Percentiles rank a stretch among this genome's conserved stretches.
Evolutionary conservation across 2,329 filamentous ascomycete species (phyloP).

Genomic region (Pseudocercospora fijiensis): DNA sequence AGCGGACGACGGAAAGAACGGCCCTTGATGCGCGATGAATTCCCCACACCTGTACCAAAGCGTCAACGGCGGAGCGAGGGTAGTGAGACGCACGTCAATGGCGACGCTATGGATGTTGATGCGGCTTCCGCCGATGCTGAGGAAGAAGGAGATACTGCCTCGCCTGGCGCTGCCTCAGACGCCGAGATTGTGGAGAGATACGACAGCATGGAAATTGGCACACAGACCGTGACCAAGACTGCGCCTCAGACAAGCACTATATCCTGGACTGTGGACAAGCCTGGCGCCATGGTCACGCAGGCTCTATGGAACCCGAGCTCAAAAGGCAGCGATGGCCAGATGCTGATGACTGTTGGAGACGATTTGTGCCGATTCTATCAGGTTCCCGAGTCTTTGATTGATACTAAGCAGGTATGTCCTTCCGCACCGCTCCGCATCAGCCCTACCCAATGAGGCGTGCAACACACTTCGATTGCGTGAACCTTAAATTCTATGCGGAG

Average conservation of each 20-base stretch:
- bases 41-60: conserved; percentile 37
- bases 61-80: conserved; percentile 37
- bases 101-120: conserved; percentile 49
- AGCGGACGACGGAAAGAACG: conserved; percentile 21
- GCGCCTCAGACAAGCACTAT: conserved; percentile 38
- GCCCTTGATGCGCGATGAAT: conserved; percentile 31
- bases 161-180: conserved; percentile 31
- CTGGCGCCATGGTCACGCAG: conserved; percentile 32
- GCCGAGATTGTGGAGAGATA: conserved; percentile 33
- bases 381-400: conserved; percentile 29
- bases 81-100: conserved; percentile 41
- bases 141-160: conserved; percentile 31
- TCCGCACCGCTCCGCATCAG: background rate
- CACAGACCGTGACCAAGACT: conserved; percentile 38
- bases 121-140: conserved; percentile 31
- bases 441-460: background rate
- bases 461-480: background rate
- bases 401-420: conserved; percentile 26
- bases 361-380: conserved; percentile 38
- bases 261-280: conserved; percentile 37
- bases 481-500: background rate
- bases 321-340: conserved; percentile 25
- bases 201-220: conserved; percentile 37
- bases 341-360: conserved; percentile 38
- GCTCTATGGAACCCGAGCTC: conserved; percentile 35